These are phyloP conservation scores for Aspergillus sp. DNA, from an alignment of 2,329 filamentous ascomycete species.

Conservation along the genomic window DNA sequence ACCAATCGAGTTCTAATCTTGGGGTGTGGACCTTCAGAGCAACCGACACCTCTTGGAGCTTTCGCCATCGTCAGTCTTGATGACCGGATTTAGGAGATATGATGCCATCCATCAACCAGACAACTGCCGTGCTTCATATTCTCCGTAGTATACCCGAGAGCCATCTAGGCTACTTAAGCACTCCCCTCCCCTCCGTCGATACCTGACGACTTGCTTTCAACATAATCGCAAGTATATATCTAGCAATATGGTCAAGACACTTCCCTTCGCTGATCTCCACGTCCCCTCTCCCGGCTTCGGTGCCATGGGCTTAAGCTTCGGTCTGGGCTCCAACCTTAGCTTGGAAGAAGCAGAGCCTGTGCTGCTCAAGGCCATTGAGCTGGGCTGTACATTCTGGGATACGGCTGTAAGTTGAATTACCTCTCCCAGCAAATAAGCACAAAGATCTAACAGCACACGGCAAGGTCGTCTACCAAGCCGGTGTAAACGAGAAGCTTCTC, in stretches of 20 bases:
- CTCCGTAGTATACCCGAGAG: background rate
- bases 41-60: no score
- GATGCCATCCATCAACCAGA: background rate
- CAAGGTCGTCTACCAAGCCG: conserved; percentile 48
- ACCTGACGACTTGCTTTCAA: background rate
- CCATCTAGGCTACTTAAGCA: background rate
- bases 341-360: conserved; percentile 51
- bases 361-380: conserved; percentile 50
- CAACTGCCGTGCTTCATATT: background rate
- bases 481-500: conserved; percentile 52
- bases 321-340: conserved; percentile 44
- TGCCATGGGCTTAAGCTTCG: conserved; percentile 51
- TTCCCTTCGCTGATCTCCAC: conserved; percentile 41
- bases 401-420: conserved; percentile 39
- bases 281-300: conserved; percentile 50
- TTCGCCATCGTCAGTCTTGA: background rate
- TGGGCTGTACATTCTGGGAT: conserved; percentile 50
- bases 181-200: background rate
- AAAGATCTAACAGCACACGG: background rate
- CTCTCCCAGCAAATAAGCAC: background rate
- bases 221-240: background rate
- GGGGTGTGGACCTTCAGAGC: background rate
- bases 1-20: background rate
- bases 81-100: background rate
- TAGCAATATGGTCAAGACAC: conserved; percentile 41